Evolutionary conservation across 2,329 filamentous ascomycete species (phyloP).

Genomic region (Ceratocystis cacaofunesta): DNA sequence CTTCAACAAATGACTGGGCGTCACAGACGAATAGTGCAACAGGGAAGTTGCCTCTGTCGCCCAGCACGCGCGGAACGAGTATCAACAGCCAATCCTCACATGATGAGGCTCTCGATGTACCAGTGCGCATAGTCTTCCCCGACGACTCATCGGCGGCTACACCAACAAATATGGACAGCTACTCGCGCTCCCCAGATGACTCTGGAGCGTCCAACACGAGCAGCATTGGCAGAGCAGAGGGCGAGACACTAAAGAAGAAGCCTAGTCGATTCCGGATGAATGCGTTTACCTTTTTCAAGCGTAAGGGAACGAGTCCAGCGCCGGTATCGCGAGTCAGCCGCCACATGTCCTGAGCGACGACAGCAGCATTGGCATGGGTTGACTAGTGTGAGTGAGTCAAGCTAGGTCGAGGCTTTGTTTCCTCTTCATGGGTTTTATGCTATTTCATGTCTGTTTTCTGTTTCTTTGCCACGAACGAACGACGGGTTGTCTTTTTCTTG

Average conservation of each 20-base stretch:
- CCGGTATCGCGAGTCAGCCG: conserved; percentile 10
- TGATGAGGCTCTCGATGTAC: conserved; percentile 27
- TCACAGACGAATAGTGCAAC: conserved; percentile 49
- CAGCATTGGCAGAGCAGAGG: conserved; percentile 33
- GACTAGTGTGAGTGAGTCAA: background rate
- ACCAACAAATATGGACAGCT: conserved; percentile 8
- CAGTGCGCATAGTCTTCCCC: conserved; percentile 11
- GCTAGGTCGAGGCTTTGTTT: background rate
- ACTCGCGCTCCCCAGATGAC: conserved; percentile 14
- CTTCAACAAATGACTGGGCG: conserved; percentile 43
- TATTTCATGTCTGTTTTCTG: conserved; percentile 2
- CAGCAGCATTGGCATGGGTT: too few relatives aligned
- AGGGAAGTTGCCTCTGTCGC: conserved; percentile 48
- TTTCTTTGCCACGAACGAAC: background rate
- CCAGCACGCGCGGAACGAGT: conserved; percentile 51
- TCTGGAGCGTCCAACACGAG: conserved; percentile 25
- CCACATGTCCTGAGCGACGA: background rate
- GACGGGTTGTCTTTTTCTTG: conserved; percentile 5
- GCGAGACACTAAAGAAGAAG: conserved; percentile 43
- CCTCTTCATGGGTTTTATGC: background rate
- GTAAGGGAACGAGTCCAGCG: conserved; percentile 29
- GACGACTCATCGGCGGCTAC: conserved; percentile 11
- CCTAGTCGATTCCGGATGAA: conserved; percentile 50
- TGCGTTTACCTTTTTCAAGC: conserved; percentile 40
- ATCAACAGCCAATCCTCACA: conserved; percentile 46